Conservation (phyloP, 140 eudicot genomes). For the Senecio squalidus region DNA sequence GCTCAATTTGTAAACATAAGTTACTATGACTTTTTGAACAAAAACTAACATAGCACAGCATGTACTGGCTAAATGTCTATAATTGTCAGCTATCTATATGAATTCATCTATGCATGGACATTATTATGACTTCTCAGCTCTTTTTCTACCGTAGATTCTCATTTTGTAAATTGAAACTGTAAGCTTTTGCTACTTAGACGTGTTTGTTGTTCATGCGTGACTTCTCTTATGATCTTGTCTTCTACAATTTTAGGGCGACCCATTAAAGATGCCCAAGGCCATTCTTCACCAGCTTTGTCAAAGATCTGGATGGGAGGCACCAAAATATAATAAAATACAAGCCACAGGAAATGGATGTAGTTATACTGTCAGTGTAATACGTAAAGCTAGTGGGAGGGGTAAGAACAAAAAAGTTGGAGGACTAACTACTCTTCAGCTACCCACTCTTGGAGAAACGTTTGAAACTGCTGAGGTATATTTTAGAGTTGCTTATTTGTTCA, state of each 20-base stretch:
- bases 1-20: background rate
- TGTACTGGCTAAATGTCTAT: too few relatives aligned
- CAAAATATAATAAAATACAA: conserved; percentile 68
- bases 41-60: too few relatives aligned
- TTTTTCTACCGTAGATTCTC: background rate
- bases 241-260: conserved; percentile 65
- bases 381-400: conserved; percentile 96
- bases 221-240: conserved; percentile 10
- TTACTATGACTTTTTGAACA: background rate
- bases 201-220: conserved; percentile 13
- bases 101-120: background rate
- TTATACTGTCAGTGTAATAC: conserved; percentile 75
- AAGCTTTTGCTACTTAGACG: conserved; percentile 13
- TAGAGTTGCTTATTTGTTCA: background rate
- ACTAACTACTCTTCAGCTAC: conserved; percentile 67
- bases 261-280: conserved; percentile 87
- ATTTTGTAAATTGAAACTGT: background rate
- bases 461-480: conserved; percentile 70
- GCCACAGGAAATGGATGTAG: conserved; percentile 43
- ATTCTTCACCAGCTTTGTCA: conserved; percentile 90
- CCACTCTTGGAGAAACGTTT: conserved; percentile 43
- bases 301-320: conserved; percentile 97
- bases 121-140: too few relatives aligned
- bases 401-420: conserved; percentile 97
- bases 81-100: background rate